phyloP scores from a whole-genome alignment of 768 basidiomycete genomes.

The Suillus subalutaceus region DNA sequence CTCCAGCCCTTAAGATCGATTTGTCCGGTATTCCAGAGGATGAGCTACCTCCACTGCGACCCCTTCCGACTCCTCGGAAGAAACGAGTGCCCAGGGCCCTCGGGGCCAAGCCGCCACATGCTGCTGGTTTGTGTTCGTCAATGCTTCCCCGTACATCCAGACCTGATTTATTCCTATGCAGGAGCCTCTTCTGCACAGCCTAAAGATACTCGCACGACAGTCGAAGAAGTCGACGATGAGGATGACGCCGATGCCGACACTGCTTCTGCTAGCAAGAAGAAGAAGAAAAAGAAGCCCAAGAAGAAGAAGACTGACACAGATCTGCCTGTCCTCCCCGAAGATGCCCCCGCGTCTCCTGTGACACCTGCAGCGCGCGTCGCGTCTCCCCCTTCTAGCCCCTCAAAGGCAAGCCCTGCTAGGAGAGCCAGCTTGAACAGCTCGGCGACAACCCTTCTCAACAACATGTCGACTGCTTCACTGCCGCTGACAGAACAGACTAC shows the following conservation, averaged over 20 bases:
- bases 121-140: slow-evolving; percentile 16
- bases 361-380: slow-evolving; percentile 13
- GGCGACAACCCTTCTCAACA: slow-evolving; percentile 23
- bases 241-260: slow-evolving; percentile 41
- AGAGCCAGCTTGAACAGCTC: slow-evolving; percentile 20
- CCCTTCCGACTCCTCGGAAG: slow-evolving; percentile 16
- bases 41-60: slow-evolving; percentile 15
- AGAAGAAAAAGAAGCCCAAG: slow-evolving; percentile 77
- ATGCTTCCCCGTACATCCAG: not conserved
- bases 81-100: slow-evolving; percentile 8
- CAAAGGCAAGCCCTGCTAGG: slow-evolving; percentile 16
- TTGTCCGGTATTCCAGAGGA: slow-evolving; percentile 12
- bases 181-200: slow-evolving; percentile 30
- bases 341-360: slow-evolving; percentile 18
- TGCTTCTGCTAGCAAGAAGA: slow-evolving; percentile 51
- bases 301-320: slow-evolving; percentile 57
- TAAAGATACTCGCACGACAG: slow-evolving; percentile 46
- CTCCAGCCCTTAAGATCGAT: slow-evolving; percentile 13
- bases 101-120: not conserved
- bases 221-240: slow-evolving; percentile 78
- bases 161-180: slow-evolving; percentile 10
- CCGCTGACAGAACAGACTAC: slow-evolving; percentile 46
- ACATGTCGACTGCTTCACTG: slow-evolving; percentile 43
- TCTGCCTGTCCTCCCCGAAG: slow-evolving; percentile 26
- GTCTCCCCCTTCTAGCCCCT: slow-evolving; percentile 29